phyloP scores from a whole-genome alignment of 352 stramenopile species.

The Elongisporangium anandrum region DNA sequence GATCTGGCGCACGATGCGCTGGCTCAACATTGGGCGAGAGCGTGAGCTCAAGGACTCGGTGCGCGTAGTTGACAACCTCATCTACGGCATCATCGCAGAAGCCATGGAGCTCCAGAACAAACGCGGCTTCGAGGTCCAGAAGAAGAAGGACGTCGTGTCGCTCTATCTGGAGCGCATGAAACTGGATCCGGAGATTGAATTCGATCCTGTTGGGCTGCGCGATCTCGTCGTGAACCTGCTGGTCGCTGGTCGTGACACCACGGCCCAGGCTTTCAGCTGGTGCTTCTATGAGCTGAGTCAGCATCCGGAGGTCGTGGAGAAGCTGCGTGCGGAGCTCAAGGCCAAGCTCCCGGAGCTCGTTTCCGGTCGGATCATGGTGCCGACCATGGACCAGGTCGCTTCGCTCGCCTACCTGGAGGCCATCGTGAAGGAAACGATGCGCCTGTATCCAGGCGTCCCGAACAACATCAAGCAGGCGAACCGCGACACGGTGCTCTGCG shows the following conservation, averaged over 20 bases:
- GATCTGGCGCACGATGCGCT: conserved; percentile 42
- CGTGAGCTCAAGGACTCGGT: conserved; percentile 21
- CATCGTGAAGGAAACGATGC: conserved; percentile 54
- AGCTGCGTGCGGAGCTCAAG: conserved; percentile 39
- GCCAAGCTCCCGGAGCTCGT: conserved; percentile 22
- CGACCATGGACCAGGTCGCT: conserved; percentile 39
- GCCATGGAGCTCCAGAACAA: conserved; percentile 9
- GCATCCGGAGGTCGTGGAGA: conserved; percentile 39
- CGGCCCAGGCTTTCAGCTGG: conserved; percentile 29
- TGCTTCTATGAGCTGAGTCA: conserved; percentile 66
- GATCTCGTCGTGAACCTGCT: conserved; percentile 77
- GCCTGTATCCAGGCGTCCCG: conserved; percentile 52
- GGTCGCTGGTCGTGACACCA: conserved; percentile 2
- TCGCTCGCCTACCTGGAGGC: conserved; percentile 61
- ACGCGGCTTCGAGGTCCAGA: conserved; percentile 1
- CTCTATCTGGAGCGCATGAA: conserved; percentile 22
- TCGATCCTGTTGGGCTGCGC: conserved; percentile 43
- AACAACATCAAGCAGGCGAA: conserved; percentile 34
- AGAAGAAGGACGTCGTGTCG: neutral
- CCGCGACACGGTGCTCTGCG: conserved; percentile 43
- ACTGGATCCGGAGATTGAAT: neutral
- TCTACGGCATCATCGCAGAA: conserved; percentile 33
- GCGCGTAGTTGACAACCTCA: conserved; percentile 25
- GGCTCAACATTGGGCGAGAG: conserved; percentile 27
- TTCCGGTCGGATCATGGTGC: conserved; percentile 12